phyloP scores from a whole-genome alignment of 2,329 filamentous ascomycete genomes.

The Colletotrichum sp. region DNA sequence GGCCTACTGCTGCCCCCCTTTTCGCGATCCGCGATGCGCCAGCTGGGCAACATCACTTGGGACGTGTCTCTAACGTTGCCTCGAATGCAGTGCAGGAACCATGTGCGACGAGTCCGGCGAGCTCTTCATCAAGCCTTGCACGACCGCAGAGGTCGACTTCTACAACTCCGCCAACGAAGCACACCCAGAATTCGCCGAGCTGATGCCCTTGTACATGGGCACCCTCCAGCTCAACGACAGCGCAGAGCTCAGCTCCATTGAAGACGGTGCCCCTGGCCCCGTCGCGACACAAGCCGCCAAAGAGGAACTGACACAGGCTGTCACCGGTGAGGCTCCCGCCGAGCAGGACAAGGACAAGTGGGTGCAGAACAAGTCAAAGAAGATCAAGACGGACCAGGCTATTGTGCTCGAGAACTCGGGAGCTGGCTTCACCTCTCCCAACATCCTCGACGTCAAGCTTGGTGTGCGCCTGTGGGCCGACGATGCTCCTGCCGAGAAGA shows the following conservation, averaged over 20 bases:
- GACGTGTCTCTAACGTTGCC: neutral
- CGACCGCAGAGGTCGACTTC: conserved; percentile 82
- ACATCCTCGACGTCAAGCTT: conserved; percentile 93
- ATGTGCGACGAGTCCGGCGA: conserved; percentile 83
- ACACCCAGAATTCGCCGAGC: conserved; percentile 75
- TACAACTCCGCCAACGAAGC: conserved; percentile 74
- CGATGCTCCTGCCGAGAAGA: conserved; percentile 64
- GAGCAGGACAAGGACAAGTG: conserved; percentile 37
- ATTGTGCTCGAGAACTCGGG: conserved; percentile 88
- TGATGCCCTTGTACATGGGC: conserved; percentile 88
- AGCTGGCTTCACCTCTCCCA: conserved; percentile 80
- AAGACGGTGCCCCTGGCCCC: conserved; percentile 50
- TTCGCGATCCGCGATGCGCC: neutral
- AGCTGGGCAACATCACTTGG: neutral
- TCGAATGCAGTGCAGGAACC: conserved; percentile 76
- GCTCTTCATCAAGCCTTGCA: conserved; percentile 95
- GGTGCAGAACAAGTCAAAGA: conserved; percentile 56
- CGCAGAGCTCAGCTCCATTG: conserved; percentile 49
- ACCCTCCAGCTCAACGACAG: conserved; percentile 72
- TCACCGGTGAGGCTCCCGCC: conserved; percentile 35
- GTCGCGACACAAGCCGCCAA: conserved; percentile 42
- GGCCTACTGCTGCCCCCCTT: neutral
- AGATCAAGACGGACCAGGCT: conserved; percentile 78
- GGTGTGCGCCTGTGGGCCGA: conserved; percentile 88
- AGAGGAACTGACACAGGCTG: conserved; percentile 36